Conservation (phyloP, 441 rosid genomes). For the Arabidopsis lyrata region DNA sequence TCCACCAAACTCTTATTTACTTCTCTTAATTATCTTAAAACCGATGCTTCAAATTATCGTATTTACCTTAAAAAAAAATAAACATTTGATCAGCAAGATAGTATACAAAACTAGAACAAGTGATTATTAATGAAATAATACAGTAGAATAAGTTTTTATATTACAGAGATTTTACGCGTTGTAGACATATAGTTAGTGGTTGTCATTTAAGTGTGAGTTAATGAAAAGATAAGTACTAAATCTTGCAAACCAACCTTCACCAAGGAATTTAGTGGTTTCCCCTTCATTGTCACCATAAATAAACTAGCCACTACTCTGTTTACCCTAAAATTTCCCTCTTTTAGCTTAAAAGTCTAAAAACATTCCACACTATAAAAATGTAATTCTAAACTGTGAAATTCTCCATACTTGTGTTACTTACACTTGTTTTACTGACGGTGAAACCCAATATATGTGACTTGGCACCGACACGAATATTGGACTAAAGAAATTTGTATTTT, state of each 20-base stretch:
- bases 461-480: conserved; percentile 31
- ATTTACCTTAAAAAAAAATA: neutral
- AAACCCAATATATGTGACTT: neutral
- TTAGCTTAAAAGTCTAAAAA: neutral
- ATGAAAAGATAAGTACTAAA: conserved; percentile 12
- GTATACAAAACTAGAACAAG: too few species aligned
- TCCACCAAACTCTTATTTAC: conserved; percentile 25
- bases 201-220: conserved; percentile 31
- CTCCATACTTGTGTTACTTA: neutral
- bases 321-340: neutral
- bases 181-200: conserved; percentile 39
- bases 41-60: neutral
- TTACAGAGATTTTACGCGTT: too few species aligned
- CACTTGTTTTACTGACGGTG: neutral
- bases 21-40: conserved; percentile 14
- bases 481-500: neutral
- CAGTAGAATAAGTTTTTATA: too few species aligned
- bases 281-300: conserved; percentile 19
- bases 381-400: conserved; percentile 15
- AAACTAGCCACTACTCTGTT: neutral
- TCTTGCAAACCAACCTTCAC: neutral
- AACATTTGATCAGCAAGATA: too few species aligned
- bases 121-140: too few species aligned
- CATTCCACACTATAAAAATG: conserved; percentile 1
- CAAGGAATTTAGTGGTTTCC: conserved; percentile 12